A percentile compares a stretch with the other conserved stretches of the same genome.
phyloP scores from a whole-genome alignment of 495 filamentous ascomycete genomes.

The Talaromyces proteolyticus region DNA sequence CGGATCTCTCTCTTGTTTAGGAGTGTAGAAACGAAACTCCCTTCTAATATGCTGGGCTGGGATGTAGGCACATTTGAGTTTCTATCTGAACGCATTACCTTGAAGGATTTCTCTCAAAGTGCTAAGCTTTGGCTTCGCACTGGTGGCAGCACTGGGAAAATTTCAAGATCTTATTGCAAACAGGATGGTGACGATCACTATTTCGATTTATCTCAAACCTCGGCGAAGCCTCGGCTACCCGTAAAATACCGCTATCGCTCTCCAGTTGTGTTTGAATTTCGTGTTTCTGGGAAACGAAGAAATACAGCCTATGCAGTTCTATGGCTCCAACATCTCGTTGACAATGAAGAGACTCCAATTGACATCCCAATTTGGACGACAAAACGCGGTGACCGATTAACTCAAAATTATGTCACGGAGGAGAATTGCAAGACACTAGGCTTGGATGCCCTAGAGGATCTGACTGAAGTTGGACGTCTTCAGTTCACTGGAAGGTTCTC shows the following conservation, averaged over 20 bases:
- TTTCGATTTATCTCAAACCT: conserved; percentile 60
- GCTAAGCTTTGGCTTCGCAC: conserved; percentile 73
- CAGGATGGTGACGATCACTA: conserved; percentile 55
- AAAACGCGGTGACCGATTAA: conserved; percentile 62
- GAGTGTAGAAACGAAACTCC: conserved; percentile 75
- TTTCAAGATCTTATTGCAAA: conserved; percentile 50
- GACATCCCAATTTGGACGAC: conserved; percentile 87
- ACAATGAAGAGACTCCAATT: conserved; percentile 68
- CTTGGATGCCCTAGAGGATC: conserved; percentile 60
- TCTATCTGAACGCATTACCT: conserved; percentile 55
- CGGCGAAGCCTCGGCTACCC: conserved; percentile 60
- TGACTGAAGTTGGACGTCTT: conserved; percentile 74
- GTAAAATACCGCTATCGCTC: conserved; percentile 86
- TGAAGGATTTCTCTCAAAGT: conserved; percentile 48
- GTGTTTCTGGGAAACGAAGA: conserved; percentile 57
- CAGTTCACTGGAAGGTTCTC: conserved; percentile 77
- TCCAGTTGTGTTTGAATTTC: conserved; percentile 84
- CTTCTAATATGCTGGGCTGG: conserved; percentile 78
- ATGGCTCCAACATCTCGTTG: conserved; percentile 81
- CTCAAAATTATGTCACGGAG: conserved; percentile 86
- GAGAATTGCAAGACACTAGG: conserved; percentile 52
- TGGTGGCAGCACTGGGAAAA: conserved; percentile 72
- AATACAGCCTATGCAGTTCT: conserved; percentile 70
- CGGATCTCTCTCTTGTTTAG: conserved; percentile 87
- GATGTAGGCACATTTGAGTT: conserved; percentile 95